Conservation (phyloP, 352 stramenopile genomes). For the Phytophthora citrophthora region DNA sequence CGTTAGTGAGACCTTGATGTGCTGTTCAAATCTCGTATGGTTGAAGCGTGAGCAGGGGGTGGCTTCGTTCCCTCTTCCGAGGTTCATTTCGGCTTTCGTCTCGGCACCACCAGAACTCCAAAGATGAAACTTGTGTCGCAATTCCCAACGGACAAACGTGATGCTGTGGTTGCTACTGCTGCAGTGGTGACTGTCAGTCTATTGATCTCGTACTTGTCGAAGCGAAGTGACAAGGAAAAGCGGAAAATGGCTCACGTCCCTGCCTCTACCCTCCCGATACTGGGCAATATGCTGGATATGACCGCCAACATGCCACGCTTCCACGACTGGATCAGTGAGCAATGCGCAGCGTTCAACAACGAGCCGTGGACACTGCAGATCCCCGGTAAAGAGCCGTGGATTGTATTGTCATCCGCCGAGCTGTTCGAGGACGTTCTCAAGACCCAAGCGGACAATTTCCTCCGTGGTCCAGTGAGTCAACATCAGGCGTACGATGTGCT, state of each 20-base stretch:
- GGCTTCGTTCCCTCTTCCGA: background rate
- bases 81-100: background rate
- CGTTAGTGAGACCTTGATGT: background rate
- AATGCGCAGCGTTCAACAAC: constrained; percentile 1
- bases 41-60: background rate
- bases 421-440: constrained; percentile 9
- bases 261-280: background rate
- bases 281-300: constrained; percentile 10
- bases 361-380: constrained; percentile 6
- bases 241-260: background rate
- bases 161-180: background rate
- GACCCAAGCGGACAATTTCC: constrained; percentile 9
- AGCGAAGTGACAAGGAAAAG: background rate
- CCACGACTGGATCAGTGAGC: constrained; percentile 12
- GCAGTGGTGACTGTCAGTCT: background rate
- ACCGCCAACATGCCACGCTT: constrained; percentile 3
- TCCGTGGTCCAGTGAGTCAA: constrained; percentile 1
- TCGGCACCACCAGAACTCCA: constrained; percentile 5
- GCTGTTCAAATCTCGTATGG: no score
- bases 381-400: constrained; percentile 7
- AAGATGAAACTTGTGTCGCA: constrained; percentile 4
- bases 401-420: constrained; percentile 4
- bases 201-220: background rate
- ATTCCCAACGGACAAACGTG: background rate
- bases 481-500: constrained; percentile 4